A percentile compares a stretch with the other conserved stretches of the same genome.
phyloP scores from a whole-genome alignment of 805 yeast genomes.

The Wickerhamomyces mucosus region DNA sequence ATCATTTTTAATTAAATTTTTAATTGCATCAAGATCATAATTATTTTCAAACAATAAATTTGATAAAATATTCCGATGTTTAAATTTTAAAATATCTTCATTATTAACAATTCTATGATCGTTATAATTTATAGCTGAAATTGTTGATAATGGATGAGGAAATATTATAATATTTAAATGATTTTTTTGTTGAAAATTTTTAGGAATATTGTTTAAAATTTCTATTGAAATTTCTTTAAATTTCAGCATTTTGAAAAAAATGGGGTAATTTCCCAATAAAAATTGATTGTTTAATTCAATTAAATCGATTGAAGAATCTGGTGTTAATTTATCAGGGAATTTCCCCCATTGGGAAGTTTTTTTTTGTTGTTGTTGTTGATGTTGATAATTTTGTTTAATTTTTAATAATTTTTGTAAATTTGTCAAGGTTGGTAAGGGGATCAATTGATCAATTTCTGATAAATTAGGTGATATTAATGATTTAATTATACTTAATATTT shows the following conservation, averaged over 20 bases:
- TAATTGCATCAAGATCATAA: too few species aligned
- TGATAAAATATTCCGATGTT: too few species aligned
- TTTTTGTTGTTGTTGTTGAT: too few species aligned
- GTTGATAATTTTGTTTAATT: neutral
- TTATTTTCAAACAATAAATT: too few species aligned
- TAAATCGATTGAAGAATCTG: neutral
- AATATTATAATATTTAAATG: constrained; percentile 8
- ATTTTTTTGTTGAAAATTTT: neutral
- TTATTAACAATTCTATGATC: constrained; percentile 5
- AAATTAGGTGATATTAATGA: neutral
- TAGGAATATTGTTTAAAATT: constrained; percentile 2
- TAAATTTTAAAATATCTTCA: constrained; percentile 1
- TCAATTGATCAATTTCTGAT: neutral
- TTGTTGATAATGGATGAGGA: constrained; percentile 13
- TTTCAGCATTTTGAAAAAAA: neutral
- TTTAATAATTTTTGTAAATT: neutral
- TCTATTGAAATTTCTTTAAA: neutral
- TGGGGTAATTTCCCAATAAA: neutral
- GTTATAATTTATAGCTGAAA: constrained; percentile 7
- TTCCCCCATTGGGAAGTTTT: too few species aligned
- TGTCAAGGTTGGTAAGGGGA: neutral
- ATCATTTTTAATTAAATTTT: constrained; percentile 1
- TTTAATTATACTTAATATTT: neutral
- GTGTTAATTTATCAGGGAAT: neutral
- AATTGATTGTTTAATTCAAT: neutral